phyloP scores from a whole-genome alignment of 345 rosid genomes.

The Heritiera littoralis region DNA sequence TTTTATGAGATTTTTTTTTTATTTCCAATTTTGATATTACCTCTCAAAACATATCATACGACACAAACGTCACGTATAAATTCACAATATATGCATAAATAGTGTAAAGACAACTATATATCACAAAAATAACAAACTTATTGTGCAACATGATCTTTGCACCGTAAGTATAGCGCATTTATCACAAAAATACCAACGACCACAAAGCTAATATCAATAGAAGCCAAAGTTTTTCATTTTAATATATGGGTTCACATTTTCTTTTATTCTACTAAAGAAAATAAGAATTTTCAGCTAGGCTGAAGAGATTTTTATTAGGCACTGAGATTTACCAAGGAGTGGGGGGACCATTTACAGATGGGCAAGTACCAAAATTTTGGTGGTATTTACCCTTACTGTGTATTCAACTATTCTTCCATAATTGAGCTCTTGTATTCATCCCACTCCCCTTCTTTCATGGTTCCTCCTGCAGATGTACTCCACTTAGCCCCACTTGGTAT shows the following conservation, averaged over 20 bases:
- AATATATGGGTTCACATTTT: neutral
- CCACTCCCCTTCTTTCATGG: constrained; percentile 27
- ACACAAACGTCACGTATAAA: no score
- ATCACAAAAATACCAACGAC: constrained; percentile 13
- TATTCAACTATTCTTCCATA: constrained; percentile 46
- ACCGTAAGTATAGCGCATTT: no score
- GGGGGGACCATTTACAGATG: constrained; percentile 49
- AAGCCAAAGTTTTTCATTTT: constrained; percentile 1
- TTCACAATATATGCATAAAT: no score
- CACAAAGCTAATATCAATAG: constrained; percentile 26
- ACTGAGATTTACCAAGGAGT: constrained; percentile 26
- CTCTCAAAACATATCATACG: no score
- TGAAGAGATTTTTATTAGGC: constrained; percentile 35
- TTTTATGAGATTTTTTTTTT: no score
- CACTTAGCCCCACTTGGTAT: constrained; percentile 33
- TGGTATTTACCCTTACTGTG: constrained; percentile 35
- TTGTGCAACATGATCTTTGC: no score
- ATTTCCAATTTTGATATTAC: no score
- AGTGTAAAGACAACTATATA: no score
- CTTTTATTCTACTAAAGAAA: neutral
- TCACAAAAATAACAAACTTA: no score
- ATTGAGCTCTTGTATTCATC: constrained; percentile 35
- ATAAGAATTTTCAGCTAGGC: constrained; percentile 43
- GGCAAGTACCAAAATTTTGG: constrained; percentile 36
- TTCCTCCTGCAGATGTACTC: constrained; percentile 32